Base-by-base conservation (phyloP, 306 rosid genomes). In the Vigna unguiculata region DNA sequence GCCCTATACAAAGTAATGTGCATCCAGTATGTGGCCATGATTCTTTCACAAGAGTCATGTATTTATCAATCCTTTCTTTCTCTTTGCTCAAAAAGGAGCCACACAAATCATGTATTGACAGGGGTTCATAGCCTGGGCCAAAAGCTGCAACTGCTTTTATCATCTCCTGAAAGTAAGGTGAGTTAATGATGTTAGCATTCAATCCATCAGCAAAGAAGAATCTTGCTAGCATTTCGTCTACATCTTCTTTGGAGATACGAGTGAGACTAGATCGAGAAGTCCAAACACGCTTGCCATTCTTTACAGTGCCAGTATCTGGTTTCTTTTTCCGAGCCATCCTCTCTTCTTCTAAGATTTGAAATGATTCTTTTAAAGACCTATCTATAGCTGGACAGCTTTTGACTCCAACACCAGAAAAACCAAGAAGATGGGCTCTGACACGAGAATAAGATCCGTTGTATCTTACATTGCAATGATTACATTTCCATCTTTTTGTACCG, bases 391-490 rank as follows among this genome's bases (percentile, higher is more conserved):
- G 93, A 58, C 88, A 85, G 75, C 86, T 74, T 85, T 87, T 87
- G 71, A 89, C 82, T 70, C 93, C 84, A 53, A 85, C 89, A 67
- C 93, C 88, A 10, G 89, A 38, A 64, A 87, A 89, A 65, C 91
- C 93, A 55, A 89, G 89, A 34, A 87, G 83, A 78, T 83, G 91
- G 40, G 89, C 91, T 87, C 88, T 83, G 74, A 89, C 93, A 48
- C 88, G 88, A 6, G 93, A 89, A 80, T 87, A 89, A 57, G 93
- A 89, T 54, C 93, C 85, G 45, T 87, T 87, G 59, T 85, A 87
- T 41, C 85, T 74, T 73, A 83, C 51, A 65, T 87, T 81, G 84
- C 87, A 87, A 76, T 87, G 91, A 75, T 89, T 89, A 87, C 91
- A 87, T 79, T 79, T 89, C 91, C 93, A 89, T 80, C 81, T 59